These are phyloP conservation scores for Ophiocordyceps robertsii DNA, from an alignment of 2,329 filamentous ascomycete genomes.

Conservation along the genomic window DNA sequence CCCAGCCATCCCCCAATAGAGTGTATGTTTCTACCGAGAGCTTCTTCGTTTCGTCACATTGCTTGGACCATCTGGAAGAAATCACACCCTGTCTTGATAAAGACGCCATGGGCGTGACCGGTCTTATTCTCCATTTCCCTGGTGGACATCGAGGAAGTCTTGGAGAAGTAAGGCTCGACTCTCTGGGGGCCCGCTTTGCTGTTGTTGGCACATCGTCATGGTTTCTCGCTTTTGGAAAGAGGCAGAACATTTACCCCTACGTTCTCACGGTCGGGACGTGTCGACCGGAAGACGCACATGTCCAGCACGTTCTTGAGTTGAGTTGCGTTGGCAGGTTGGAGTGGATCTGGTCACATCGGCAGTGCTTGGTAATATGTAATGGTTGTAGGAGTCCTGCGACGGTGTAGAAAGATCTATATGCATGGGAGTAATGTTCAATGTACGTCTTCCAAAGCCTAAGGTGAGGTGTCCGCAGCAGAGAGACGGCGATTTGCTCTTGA, in stretches of 20 bases:
- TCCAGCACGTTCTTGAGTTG: not conserved
- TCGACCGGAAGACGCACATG: not conserved
- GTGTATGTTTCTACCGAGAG: slow-evolving; percentile 1
- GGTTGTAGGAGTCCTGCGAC: not conserved
- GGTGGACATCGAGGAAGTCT: slow-evolving; percentile 1
- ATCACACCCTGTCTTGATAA: not conserved
- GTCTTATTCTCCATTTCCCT: slow-evolving; percentile 2
- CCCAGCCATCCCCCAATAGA: slow-evolving; percentile 1
- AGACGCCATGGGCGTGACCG: not conserved
- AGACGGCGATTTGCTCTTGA: too few relatives aligned
- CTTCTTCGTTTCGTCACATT: slow-evolving; percentile 2
- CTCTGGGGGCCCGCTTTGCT: not conserved
- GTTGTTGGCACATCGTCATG: not conserved
- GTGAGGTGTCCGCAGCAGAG: too few relatives aligned
- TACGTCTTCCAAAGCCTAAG: too few relatives aligned
- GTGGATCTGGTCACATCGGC: not conserved
- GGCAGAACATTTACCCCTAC: slow-evolving; percentile 1
- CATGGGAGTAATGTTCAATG: too few relatives aligned
- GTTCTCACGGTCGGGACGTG: not conserved
- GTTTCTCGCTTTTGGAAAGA: slow-evolving; percentile 1
- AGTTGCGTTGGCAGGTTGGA: not conserved
- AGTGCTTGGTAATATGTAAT: not conserved
- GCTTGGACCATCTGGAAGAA: not conserved
- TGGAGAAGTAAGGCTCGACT: slow-evolving; percentile 2
- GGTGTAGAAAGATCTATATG: not conserved